Evolutionary conservation across 2,329 filamentous ascomycete species (phyloP).

Genomic region (Neofusicoccum parvum): DNA sequence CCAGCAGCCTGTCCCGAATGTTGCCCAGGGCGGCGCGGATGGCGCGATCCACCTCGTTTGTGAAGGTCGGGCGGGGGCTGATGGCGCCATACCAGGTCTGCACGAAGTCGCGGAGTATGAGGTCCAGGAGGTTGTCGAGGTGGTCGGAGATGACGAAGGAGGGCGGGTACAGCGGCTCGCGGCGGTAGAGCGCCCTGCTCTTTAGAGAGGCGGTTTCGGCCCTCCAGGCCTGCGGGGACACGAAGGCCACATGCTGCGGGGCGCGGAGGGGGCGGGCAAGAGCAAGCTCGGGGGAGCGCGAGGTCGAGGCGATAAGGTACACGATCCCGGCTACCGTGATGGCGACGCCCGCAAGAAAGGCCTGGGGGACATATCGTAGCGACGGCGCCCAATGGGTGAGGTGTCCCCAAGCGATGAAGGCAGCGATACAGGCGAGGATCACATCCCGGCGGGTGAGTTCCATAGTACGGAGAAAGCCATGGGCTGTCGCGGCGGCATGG

Average conservation of each 20-base stretch:
- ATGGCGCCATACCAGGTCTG: conserved; percentile 87
- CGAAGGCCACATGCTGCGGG: conserved; percentile 56
- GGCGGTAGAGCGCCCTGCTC: conserved; percentile 66
- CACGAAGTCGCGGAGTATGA: conserved; percentile 82
- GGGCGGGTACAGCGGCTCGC: conserved; percentile 70
- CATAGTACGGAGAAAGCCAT: conserved; percentile 51
- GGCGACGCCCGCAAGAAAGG: conserved; percentile 72
- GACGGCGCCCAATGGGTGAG: conserved; percentile 79
- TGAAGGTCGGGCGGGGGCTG: conserved; percentile 76
- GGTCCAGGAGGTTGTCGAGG: conserved; percentile 75
- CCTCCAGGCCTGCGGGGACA: conserved; percentile 66
- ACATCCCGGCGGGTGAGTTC: conserved; percentile 72
- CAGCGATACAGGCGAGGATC: conserved; percentile 66
- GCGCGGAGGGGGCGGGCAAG: conserved; percentile 29
- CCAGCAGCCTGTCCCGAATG: conserved; percentile 71
- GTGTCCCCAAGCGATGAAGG: conserved; percentile 86
- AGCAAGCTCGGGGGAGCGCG: conserved; percentile 44
- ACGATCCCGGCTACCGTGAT: conserved; percentile 57
- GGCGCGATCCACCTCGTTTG: conserved; percentile 81
- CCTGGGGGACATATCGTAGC: conserved; percentile 82
- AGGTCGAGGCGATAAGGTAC: conserved; percentile 64
- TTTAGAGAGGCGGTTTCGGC: conserved; percentile 69
- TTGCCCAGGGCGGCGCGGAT: conserved; percentile 72
- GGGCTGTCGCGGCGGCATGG: conserved; percentile 22
- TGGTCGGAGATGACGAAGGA: conserved; percentile 78